phyloP scores from a whole-genome alignment of 116 monocot species.

The Iris pallida region DNA sequence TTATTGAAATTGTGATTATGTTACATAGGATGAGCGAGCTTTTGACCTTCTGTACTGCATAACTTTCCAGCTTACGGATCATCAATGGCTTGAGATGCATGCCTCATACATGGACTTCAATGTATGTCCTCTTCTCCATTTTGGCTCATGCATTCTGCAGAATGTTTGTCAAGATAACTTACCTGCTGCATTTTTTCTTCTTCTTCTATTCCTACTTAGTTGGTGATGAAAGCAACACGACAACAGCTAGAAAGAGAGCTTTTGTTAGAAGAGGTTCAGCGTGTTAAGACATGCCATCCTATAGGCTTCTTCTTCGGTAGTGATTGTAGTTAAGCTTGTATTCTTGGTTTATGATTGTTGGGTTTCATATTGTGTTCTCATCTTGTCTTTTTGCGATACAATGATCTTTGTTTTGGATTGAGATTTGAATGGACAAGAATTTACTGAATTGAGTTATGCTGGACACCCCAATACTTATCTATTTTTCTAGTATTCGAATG shows the following conservation, averaged over 20 bases:
- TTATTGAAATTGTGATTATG: constrained; percentile 2
- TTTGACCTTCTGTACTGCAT: constrained; percentile 93
- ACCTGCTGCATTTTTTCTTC: too few relatives aligned
- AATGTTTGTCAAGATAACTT: too few relatives aligned
- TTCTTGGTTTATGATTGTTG: neutral
- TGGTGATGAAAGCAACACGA: constrained; percentile 84
- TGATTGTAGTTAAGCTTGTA: neutral
- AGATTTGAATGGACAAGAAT: neutral
- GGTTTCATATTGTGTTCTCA: neutral
- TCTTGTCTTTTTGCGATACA: neutral
- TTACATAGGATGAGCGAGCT: constrained; percentile 62
- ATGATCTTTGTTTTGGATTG: neutral
- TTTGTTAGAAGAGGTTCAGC: constrained; percentile 78
- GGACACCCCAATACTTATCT: too few relatives aligned
- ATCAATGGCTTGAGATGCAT: constrained; percentile 78
- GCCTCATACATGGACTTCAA: constrained; percentile 97
- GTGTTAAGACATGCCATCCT: constrained; percentile 85
- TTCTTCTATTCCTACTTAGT: constrained; percentile 20
- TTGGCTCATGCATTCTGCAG: too few relatives aligned
- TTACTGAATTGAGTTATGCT: too few relatives aligned
- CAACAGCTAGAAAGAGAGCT: constrained; percentile 85
- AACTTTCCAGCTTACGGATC: constrained; percentile 91
- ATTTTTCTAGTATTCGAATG: too few relatives aligned
- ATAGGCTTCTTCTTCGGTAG: constrained; percentile 46
- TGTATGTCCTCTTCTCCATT: constrained; percentile 24